Percentiles rank a stretch among this genome's conserved stretches.
These are phyloP conservation scores for Naganishia liquefaciens DNA, from an alignment of 1,284 basidiomycete species.

Conservation along the genomic window DNA sequence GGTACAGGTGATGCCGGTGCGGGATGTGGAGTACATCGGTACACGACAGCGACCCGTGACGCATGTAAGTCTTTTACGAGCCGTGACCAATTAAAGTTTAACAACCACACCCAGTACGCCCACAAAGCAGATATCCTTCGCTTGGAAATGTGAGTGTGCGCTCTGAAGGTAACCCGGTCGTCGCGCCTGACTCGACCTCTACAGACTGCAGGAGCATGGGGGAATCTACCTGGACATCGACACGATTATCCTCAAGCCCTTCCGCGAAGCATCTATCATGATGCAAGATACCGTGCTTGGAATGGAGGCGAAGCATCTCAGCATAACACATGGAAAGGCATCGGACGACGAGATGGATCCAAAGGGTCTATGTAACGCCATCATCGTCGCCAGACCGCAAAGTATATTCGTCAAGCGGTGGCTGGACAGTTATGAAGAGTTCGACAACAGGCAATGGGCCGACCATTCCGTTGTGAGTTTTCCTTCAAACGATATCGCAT, in stretches of 20 bases:
- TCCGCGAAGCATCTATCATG: constrained; percentile 38
- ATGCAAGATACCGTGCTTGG: constrained; percentile 51
- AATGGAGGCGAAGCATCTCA: constrained; percentile 47
- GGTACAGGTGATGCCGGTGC: constrained; percentile 39
- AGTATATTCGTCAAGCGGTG: constrained; percentile 49
- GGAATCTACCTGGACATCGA: constrained; percentile 56
- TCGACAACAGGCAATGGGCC: constrained; percentile 49
- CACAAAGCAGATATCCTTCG: constrained; percentile 55
- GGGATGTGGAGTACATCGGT: constrained; percentile 42
- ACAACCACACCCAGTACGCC: constrained; percentile 40
- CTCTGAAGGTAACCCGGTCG: not conserved
- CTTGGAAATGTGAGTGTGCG: constrained; percentile 44
- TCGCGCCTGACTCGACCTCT: not conserved
- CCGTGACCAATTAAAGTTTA: constrained; percentile 21
- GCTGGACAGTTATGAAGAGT: constrained; percentile 49
- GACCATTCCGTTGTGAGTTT: constrained; percentile 49
- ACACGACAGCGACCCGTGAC: constrained; percentile 38
- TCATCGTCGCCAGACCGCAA: constrained; percentile 51
- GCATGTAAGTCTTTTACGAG: constrained; percentile 41
- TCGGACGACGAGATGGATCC: constrained; percentile 45
- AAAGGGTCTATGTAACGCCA: constrained; percentile 55
- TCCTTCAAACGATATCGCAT: not conserved
- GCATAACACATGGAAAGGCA: constrained; percentile 34
- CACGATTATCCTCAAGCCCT: constrained; percentile 40
- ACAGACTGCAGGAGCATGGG: constrained; percentile 48